Evolutionary conservation across 352 stramenopile species (phyloP).

Genomic region (Phytophthora multivora): DNA sequence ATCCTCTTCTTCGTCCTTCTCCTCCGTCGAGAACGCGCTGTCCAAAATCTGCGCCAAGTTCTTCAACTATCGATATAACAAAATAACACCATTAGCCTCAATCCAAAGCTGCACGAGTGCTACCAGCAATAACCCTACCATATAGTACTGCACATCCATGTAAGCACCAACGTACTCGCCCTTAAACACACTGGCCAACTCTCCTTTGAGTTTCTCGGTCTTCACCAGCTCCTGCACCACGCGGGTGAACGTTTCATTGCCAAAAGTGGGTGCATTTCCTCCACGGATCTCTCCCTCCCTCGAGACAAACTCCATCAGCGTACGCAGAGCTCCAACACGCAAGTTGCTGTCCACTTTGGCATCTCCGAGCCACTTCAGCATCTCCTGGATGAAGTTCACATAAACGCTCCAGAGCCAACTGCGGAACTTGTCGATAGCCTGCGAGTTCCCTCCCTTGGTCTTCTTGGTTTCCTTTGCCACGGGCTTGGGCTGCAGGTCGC

Average conservation of each 20-base stretch:
- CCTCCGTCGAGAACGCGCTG: slow-evolving; percentile 32
- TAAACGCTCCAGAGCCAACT: slow-evolving; percentile 88
- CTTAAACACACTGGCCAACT: slow-evolving; percentile 84
- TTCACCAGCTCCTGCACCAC: slow-evolving; percentile 73
- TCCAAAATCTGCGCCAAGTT: slow-evolving; percentile 71
- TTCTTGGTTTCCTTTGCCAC: slow-evolving; percentile 54
- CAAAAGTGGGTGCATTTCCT: slow-evolving; percentile 47
- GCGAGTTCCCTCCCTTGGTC: slow-evolving; percentile 33
- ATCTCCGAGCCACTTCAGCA: slow-evolving; percentile 75
- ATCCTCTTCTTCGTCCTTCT: slow-evolving; percentile 46
- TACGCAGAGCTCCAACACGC: slow-evolving; percentile 82
- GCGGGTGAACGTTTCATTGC: slow-evolving; percentile 85
- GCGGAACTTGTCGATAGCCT: slow-evolving; percentile 76
- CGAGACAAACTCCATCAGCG: slow-evolving; percentile 89
- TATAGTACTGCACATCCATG: slow-evolving; percentile 89
- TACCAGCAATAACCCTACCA: slow-evolving; percentile 37
- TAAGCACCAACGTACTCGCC: slow-evolving; percentile 86
- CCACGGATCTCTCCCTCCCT: slow-evolving; percentile 64
- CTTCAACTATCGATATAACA: slow-evolving; percentile 47
- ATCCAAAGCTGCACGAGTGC: not conserved
- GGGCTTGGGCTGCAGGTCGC: slow-evolving; percentile 52
- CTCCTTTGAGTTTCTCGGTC: slow-evolving; percentile 77
- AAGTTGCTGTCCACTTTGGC: slow-evolving; percentile 62
- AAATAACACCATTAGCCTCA: slow-evolving; percentile 1
- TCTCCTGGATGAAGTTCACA: slow-evolving; percentile 79